Conservation (phyloP, 768 basidiomycete genomes). For the Boletus rufocinnamomeus region DNA sequence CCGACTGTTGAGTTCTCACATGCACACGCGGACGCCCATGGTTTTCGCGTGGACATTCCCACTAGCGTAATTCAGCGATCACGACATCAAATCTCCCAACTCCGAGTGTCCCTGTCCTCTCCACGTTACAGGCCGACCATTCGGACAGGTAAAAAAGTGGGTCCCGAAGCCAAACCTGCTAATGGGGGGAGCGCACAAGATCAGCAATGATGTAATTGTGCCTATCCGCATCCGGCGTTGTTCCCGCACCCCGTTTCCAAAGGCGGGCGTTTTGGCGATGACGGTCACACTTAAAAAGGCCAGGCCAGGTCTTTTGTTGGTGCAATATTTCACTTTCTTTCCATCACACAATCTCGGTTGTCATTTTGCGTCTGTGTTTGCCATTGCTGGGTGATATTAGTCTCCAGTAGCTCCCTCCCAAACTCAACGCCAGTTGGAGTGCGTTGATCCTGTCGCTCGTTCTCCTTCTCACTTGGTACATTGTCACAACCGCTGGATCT, state of each 20-base stretch:
- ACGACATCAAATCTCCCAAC: conserved; percentile 21
- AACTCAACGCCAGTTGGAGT: not conserved
- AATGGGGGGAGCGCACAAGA: not conserved
- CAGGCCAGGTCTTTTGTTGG: not conserved
- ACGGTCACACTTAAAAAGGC: conserved; percentile 19
- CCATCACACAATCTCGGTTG: not conserved
- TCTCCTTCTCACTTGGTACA: not conserved
- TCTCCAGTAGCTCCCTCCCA: not conserved
- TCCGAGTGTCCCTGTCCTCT: conserved; percentile 13
- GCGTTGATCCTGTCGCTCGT: not conserved
- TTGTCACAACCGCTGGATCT: not conserved
- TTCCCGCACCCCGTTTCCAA: conserved; percentile 14
- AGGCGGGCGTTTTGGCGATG: conserved; percentile 5
- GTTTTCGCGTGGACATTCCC: conserved; percentile 19
- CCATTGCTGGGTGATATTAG: not conserved
- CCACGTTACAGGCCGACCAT: conserved; percentile 8
- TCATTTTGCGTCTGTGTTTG: not conserved
- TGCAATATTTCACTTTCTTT: conserved; percentile 6
- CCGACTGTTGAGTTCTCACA: conserved; percentile 7
- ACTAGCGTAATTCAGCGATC: conserved; percentile 12
- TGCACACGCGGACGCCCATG: conserved; percentile 9
- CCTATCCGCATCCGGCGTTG: conserved; percentile 14
- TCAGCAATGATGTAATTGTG: conserved; percentile 20
- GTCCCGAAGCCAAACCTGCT: conserved; percentile 5
- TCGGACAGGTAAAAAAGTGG: conserved; percentile 4